Evolutionary conservation across 2,329 filamentous ascomycete species (phyloP).

Genomic region (Clonostachys sp.): DNA sequence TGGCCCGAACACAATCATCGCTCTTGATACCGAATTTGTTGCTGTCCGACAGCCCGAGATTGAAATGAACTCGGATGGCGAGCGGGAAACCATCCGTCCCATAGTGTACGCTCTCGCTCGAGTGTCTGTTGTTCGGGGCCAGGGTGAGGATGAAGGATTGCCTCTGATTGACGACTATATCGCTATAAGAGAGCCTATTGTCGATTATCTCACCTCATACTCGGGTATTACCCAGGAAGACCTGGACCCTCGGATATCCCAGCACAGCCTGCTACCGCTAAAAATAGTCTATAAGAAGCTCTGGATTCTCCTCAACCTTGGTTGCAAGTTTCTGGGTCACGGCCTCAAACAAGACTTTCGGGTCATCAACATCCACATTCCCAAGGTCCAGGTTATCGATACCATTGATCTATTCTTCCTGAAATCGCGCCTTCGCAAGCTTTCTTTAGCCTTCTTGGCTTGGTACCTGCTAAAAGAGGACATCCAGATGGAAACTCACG

Average conservation of each 20-base stretch:
- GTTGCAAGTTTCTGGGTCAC: constrained; percentile 90
- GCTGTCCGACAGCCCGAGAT: constrained; percentile 90
- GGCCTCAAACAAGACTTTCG: constrained; percentile 94
- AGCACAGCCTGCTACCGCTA: constrained; percentile 78
- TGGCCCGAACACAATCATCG: constrained; percentile 69
- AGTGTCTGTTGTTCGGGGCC: constrained; percentile 82
- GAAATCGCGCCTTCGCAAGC: constrained; percentile 72
- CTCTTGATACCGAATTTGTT: constrained; percentile 95
- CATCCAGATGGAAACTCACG: constrained; percentile 88
- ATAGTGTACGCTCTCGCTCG: constrained; percentile 89
- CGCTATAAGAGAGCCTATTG: constrained; percentile 80
- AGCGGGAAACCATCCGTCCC: constrained; percentile 85
- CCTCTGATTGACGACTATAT: constrained; percentile 99
- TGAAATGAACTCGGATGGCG: constrained; percentile 91
- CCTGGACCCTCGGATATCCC: constrained; percentile 71
- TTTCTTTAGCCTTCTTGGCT: constrained; percentile 86
- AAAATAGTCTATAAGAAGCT: constrained; percentile 97
- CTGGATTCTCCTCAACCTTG: constrained; percentile 92
- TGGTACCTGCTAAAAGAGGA: constrained; percentile 90
- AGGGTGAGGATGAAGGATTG: constrained; percentile 70
- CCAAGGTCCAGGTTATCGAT: constrained; percentile 85
- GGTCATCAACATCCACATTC: constrained; percentile 96
- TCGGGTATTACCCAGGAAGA: constrained; percentile 87
- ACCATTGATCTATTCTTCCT: constrained; percentile 91
- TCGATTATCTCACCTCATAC: constrained; percentile 92